Conservation (phyloP, 805 yeast genomes). For the Vanderwaltozyma polyspora region DNA sequence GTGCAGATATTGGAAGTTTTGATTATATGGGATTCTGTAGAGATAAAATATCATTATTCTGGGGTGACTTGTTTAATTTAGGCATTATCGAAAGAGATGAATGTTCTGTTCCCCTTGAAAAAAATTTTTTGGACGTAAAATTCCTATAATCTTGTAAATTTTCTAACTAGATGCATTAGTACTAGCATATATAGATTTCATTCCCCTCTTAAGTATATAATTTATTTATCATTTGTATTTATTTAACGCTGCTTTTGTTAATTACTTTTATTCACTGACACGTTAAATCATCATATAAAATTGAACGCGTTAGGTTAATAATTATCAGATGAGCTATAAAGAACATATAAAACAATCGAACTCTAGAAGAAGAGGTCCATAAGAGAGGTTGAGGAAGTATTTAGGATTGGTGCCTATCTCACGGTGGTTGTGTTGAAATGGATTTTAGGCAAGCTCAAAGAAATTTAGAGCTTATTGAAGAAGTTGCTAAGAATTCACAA, state of each 20-base stretch:
- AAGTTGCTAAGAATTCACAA: not conserved
- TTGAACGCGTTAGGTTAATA: no score
- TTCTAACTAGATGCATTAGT: not conserved
- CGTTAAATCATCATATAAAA: no score
- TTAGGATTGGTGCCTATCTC: no score
- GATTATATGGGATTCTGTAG: constrained; percentile 66
- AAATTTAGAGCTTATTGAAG: constrained; percentile 12
- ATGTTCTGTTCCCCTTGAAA: not conserved
- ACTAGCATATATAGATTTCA: no score
- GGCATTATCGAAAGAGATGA: constrained; percentile 35
- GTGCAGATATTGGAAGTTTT: constrained; percentile 49
- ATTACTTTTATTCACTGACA: no score
- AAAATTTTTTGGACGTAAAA: not conserved
- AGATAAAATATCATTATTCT: constrained; percentile 60
- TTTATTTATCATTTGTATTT: no score
- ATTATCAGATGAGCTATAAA: no score
- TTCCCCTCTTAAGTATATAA: not conserved
- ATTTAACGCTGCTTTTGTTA: no score
- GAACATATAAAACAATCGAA: no score
- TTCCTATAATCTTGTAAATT: not conserved
- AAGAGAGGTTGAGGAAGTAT: no score
- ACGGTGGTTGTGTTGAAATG: no score
- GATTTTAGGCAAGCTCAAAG: constrained; percentile 19
- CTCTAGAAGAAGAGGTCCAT: no score
- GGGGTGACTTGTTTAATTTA: constrained; percentile 62